Base-by-base conservation (phyloP, 139 green algal genomes). In the Diplosphaera chodatii region DNA sequence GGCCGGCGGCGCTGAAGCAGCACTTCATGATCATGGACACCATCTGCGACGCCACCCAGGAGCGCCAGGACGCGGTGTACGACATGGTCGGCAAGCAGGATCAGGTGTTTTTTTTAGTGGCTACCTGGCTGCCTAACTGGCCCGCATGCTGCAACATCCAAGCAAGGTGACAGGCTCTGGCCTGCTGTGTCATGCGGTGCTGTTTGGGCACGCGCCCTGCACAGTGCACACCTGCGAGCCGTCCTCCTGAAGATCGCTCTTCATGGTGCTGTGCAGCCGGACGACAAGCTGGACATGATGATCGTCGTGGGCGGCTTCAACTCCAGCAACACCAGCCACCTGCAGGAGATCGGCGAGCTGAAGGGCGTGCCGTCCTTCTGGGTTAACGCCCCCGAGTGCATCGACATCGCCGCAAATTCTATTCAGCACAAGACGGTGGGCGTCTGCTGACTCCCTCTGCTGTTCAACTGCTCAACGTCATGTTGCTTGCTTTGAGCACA, bases 11-110 rank as follows among this genome's bases (percentile, higher is more conserved):
- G 67, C 81, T 98, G 40, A 85, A 89, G 73, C 63, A 96, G 63
- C 94, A 97, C 84, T 99, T 96, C 82, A 91, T 99, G 85, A 81
- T 97, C n/a, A 95, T 98, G 89, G 96, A 99, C 86, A 99, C 95
- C 48, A 99, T 99, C 85, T 99, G 95, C 81, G 95, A 99, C 74
- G 95, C 95, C 30, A 99, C 95, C 10, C 91, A 96, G 80, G 92
- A 97, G 86, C 83, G 95, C 20, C 95, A 99, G 81, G 94, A 98
- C 80, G 95, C 95, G 16, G 89, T 99, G 82, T 97, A 96, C 76
- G 82, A 96, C 62, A 85, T 98, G 40, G 87, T 81, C 1, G 85
- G 74, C 22, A 78, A 91, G 64, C 76, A 83, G 55, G 40, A 32
- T 3, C 56, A 75, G 62, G 48, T 59, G 48, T 4, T 3, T 10